These are phyloP conservation scores for Monilinia aucupariae DNA, from an alignment of 2,329 filamentous ascomycete genomes.

Conservation along the genomic window DNA sequence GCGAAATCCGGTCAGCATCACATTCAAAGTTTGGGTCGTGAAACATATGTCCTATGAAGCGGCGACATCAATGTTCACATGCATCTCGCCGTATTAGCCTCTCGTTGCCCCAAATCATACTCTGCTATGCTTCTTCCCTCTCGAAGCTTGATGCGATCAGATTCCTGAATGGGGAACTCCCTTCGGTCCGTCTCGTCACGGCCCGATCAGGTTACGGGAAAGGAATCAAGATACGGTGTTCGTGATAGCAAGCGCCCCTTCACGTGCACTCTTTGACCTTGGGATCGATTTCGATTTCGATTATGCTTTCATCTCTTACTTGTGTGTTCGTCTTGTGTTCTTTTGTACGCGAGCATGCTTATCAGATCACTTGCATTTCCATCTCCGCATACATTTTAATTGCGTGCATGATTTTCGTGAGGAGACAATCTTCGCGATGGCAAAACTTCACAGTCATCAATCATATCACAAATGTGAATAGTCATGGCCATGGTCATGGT, in stretches of 20 bases:
- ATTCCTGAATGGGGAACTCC: neutral
- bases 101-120: neutral
- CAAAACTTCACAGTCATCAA: neutral
- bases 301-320: no score
- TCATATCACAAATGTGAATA: neutral
- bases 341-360: neutral
- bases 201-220: neutral
- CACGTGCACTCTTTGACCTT: neutral
- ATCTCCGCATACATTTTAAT: neutral
- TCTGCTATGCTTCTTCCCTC: neutral
- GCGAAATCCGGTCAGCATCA: conserved; percentile 1
- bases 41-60: neutral
- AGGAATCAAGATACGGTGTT: neutral
- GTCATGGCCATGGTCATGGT: no score
- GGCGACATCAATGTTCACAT: neutral
- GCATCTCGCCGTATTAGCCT: neutral
- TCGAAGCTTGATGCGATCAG: neutral
- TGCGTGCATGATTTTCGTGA: neutral
- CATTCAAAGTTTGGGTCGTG: neutral
- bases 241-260: neutral
- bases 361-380: neutral
- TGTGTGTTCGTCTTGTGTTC: neutral
- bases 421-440: neutral
- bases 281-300: no score
- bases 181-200: conserved; percentile 3